Evolutionary conservation across 306 rosid genomes (phyloP).

Genomic region (Vigna reflexopilosa): DNA sequence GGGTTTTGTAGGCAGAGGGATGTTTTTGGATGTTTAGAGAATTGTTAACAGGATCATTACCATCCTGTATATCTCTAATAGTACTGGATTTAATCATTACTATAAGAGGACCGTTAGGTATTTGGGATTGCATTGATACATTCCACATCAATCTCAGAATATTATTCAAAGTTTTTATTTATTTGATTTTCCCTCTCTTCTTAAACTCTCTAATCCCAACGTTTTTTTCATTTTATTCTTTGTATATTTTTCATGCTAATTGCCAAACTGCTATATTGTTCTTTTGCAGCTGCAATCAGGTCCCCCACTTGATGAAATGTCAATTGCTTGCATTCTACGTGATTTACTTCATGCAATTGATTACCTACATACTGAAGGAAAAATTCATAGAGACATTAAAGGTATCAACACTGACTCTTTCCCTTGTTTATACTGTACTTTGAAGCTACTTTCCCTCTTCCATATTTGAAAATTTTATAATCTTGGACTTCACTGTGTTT

Average conservation of each 20-base stretch:
- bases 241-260: slow-evolving; percentile 27
- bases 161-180: neutral
- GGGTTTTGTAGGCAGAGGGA: too few species aligned
- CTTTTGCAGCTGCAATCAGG: slow-evolving; percentile 87
- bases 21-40: too few species aligned
- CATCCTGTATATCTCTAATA: too few species aligned
- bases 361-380: slow-evolving; percentile 89
- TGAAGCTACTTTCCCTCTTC: slow-evolving; percentile 9
- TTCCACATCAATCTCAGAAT: neutral
- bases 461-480: neutral
- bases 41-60: too few species aligned
- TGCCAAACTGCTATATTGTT: slow-evolving; percentile 17
- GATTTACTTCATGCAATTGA: slow-evolving; percentile 94
- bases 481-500: slow-evolving; percentile 10
- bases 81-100: too few species aligned
- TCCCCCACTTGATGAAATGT: slow-evolving; percentile 86
- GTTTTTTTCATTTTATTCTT: neutral
- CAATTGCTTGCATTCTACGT: slow-evolving; percentile 87
- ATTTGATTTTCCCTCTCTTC: neutral
- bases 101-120: too few species aligned
- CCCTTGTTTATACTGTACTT: neutral
- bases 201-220: neutral
- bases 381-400: slow-evolving; percentile 95
- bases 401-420: slow-evolving; percentile 51
- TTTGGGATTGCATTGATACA: neutral